phyloP scores from a whole-genome alignment of 169 alveolate genomes.

The Babesia microti region DNA sequence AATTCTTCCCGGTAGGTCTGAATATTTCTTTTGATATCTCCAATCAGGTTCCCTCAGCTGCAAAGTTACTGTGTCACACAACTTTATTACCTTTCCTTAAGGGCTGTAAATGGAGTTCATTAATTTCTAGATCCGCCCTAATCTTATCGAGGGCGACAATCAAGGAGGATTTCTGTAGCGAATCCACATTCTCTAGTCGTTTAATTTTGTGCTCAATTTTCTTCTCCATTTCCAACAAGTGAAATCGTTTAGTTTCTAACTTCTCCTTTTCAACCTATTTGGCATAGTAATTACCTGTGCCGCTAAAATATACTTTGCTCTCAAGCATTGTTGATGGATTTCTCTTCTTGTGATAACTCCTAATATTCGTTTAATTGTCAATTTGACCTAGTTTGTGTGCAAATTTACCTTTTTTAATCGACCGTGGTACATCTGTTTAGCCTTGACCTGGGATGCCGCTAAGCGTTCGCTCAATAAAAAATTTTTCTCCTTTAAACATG shows the following conservation, averaged over 20 bases:
- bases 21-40: slow-evolving; percentile 56
- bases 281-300: slow-evolving; percentile 24
- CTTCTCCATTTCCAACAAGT: slow-evolving; percentile 52
- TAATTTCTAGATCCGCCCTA: slow-evolving; percentile 42
- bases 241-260: slow-evolving; percentile 59
- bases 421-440: slow-evolving; percentile 61
- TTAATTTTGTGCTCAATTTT: slow-evolving; percentile 30
- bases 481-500: slow-evolving; percentile 70
- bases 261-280: slow-evolving; percentile 61
- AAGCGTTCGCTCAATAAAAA: slow-evolving; percentile 66
- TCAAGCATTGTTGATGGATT: slow-evolving; percentile 69
- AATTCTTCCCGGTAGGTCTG: slow-evolving; percentile 63
- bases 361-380: slow-evolving; percentile 70
- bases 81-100: slow-evolving; percentile 44
- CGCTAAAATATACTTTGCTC: slow-evolving; percentile 62
- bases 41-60: slow-evolving; percentile 58
- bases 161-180: slow-evolving; percentile 52
- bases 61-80: slow-evolving; percentile 40
- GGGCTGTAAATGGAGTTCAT: slow-evolving; percentile 53
- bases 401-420: slow-evolving; percentile 60
- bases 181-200: slow-evolving; percentile 30
- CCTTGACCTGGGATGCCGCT: slow-evolving; percentile 56
- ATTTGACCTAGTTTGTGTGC: slow-evolving; percentile 31
- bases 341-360: slow-evolving; percentile 70
- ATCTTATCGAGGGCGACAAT: slow-evolving; percentile 38